These are phyloP conservation scores for Geranium incanum DNA, from an alignment of 441 rosid genomes.

Conservation along the genomic window DNA sequence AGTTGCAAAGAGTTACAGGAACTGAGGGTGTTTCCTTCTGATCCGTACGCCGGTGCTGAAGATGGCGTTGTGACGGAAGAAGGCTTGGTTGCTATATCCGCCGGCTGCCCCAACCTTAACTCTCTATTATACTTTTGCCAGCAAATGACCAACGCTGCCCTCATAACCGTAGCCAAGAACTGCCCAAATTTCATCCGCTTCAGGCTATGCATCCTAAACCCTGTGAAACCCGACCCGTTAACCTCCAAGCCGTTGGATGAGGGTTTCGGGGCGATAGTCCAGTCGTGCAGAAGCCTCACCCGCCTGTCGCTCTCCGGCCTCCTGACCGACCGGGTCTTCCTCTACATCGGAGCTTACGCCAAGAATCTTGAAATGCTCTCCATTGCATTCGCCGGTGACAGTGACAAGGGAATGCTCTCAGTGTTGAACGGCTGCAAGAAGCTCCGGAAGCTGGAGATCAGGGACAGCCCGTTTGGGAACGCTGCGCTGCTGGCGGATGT, in stretches of 20 bases:
- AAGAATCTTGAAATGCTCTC: constrained; percentile 89
- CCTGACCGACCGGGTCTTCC: constrained; percentile 70
- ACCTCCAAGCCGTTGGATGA: constrained; percentile 74
- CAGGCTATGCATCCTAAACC: constrained; percentile 75
- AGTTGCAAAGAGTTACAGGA: constrained; percentile 80
- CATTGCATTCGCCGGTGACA: constrained; percentile 77
- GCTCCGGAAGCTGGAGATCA: constrained; percentile 77
- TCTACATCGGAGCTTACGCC: constrained; percentile 69
- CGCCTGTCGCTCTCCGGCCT: constrained; percentile 73
- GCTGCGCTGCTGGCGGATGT: constrained; percentile 69
- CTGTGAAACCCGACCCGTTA: constrained; percentile 63
- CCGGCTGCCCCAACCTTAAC: constrained; percentile 74
- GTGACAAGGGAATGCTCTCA: constrained; percentile 72
- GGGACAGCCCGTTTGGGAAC: constrained; percentile 77
- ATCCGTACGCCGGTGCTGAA: constrained; percentile 41
- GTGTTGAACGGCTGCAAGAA: constrained; percentile 81
- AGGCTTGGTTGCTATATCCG: constrained; percentile 76
- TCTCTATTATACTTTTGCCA: constrained; percentile 83
- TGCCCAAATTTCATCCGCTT: constrained; percentile 69
- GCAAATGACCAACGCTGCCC: constrained; percentile 96
- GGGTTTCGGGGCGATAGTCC: constrained; percentile 90
- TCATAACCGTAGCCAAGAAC: constrained; percentile 70
- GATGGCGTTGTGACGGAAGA: constrained; percentile 71
- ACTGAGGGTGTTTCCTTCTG: constrained; percentile 78
- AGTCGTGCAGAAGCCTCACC: constrained; percentile 56